Conservation (phyloP, 768 basidiomycete genomes). For the Podaxis sp. region DNA sequence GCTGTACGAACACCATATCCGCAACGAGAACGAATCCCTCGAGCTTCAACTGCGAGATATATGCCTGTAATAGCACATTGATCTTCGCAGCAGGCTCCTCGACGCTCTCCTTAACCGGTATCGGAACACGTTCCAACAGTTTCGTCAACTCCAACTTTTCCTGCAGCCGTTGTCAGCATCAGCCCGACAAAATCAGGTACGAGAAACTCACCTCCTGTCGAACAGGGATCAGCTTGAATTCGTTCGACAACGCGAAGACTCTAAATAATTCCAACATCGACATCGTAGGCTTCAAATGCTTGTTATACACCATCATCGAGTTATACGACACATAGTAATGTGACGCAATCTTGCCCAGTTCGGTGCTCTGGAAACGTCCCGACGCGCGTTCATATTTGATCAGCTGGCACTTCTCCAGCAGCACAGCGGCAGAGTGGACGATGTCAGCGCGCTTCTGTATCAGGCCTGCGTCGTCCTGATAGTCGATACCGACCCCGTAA, state of each 20-base stretch:
- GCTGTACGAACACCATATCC: slow-evolving; percentile 96
- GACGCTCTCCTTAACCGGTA: slow-evolving; percentile 86
- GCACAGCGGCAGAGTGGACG: slow-evolving; percentile 86
- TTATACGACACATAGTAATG: slow-evolving; percentile 95
- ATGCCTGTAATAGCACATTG: slow-evolving; percentile 77
- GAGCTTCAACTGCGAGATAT: slow-evolving; percentile 91
- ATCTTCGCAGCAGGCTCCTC: too few relatives aligned
- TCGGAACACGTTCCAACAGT: slow-evolving; percentile 90
- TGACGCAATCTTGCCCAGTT: slow-evolving; percentile 91
- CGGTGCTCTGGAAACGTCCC: slow-evolving; percentile 90
- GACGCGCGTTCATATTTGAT: slow-evolving; percentile 90
- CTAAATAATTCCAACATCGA: slow-evolving; percentile 88
- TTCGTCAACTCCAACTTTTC: slow-evolving; percentile 91
- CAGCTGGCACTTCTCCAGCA: slow-evolving; percentile 92
- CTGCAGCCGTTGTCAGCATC: slow-evolving; percentile 48
- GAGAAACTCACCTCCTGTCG: slow-evolving; percentile 15
- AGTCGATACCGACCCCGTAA: slow-evolving; percentile 88
- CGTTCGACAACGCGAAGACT: slow-evolving; percentile 93
- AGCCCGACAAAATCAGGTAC: background rate
- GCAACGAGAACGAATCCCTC: slow-evolving; percentile 81
- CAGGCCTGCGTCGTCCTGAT: slow-evolving; percentile 62
- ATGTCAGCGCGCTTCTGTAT: slow-evolving; percentile 96
- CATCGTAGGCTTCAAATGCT: slow-evolving; percentile 88
- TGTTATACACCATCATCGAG: slow-evolving; percentile 96
- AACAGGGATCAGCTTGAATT: slow-evolving; percentile 70